Percentiles rank a stretch among this genome's conserved stretches.
Conservation (phyloP, 495 filamentous ascomycete genomes). For the Aspergillus ellipticus region DNA sequence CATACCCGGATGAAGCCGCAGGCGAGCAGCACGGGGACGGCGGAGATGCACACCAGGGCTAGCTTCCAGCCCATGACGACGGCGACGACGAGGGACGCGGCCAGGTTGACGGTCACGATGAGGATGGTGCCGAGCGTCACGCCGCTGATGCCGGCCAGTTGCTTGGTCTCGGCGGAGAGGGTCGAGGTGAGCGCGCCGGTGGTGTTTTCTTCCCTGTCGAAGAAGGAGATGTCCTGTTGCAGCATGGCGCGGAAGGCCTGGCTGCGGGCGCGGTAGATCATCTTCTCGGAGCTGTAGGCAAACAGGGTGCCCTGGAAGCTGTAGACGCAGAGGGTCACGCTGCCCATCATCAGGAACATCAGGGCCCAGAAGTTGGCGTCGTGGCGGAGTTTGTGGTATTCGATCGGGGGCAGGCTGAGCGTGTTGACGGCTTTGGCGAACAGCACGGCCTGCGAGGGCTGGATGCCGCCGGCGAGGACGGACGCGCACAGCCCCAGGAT, state of each 20-base stretch:
- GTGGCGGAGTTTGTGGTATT: constrained; percentile 52
- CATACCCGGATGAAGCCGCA: constrained; percentile 85
- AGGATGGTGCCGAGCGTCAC: constrained; percentile 78
- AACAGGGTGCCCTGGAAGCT: constrained; percentile 67
- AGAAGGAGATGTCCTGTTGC: constrained; percentile 85
- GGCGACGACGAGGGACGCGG: constrained; percentile 61
- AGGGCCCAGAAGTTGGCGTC: constrained; percentile 83
- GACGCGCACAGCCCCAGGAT: constrained; percentile 71
- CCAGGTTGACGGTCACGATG: constrained; percentile 67
- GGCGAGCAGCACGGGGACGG: constrained; percentile 69
- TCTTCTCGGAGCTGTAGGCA: constrained; percentile 74
- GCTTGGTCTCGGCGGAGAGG: constrained; percentile 76
- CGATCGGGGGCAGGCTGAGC: constrained; percentile 47
- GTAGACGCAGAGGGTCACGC: constrained; percentile 69
- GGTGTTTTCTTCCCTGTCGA: constrained; percentile 76
- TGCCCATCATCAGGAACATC: constrained; percentile 90
- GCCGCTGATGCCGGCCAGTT: constrained; percentile 77
- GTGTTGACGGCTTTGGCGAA: constrained; percentile 82
- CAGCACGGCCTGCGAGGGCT: constrained; percentile 87
- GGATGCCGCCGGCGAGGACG: constrained; percentile 76
- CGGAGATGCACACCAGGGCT: constrained; percentile 74
- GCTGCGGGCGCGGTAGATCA: constrained; percentile 77
- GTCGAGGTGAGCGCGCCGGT: constrained; percentile 79
- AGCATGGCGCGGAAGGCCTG: constrained; percentile 79
- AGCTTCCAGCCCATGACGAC: constrained; percentile 84